Evolutionary conservation across 2,329 filamentous ascomycete genomes (phyloP).

Genomic region (Myotisia sp.): DNA sequence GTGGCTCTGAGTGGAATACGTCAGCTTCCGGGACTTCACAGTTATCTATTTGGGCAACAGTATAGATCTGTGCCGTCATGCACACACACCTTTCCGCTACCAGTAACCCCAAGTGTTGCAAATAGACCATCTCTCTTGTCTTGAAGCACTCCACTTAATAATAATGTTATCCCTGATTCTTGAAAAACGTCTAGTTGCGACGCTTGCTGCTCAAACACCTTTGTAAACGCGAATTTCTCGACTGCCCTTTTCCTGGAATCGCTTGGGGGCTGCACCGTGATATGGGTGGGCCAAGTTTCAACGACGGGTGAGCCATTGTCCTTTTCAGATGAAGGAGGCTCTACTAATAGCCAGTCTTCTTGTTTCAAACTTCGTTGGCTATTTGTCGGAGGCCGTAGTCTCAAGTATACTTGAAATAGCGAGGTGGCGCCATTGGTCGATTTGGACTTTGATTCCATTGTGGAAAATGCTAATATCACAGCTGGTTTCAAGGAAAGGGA

Average conservation of each 20-base stretch:
- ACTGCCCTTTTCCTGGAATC: constrained; percentile 74
- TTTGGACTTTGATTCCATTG: constrained; percentile 32
- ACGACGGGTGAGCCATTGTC: constrained; percentile 25
- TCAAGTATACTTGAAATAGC: constrained; percentile 84
- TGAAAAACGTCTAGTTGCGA: constrained; percentile 78
- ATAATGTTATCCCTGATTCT: constrained; percentile 55
- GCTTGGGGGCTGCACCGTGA: constrained; percentile 64
- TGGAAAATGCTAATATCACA: too few species aligned
- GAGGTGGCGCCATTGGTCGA: constrained; percentile 27
- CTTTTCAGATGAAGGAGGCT: constrained; percentile 33
- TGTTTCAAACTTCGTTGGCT: constrained; percentile 18
- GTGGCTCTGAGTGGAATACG: constrained; percentile 51
- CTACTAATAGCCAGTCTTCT: constrained; percentile 50
- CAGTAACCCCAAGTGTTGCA: constrained; percentile 84
- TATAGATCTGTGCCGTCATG: too few species aligned
- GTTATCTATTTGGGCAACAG: too few species aligned
- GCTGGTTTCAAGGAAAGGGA: too few species aligned
- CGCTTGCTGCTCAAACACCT: constrained; percentile 77
- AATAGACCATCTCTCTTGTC: constrained; percentile 79
- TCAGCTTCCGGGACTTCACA: background rate
- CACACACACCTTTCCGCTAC: constrained; percentile 81
- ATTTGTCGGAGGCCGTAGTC: constrained; percentile 54
- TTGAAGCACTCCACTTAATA: constrained; percentile 69
- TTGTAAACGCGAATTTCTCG: constrained; percentile 88
- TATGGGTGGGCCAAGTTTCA: constrained; percentile 45